These are phyloP conservation scores for Lyophyllum decastes DNA, from an alignment of 768 basidiomycete species.

Conservation along the genomic window DNA sequence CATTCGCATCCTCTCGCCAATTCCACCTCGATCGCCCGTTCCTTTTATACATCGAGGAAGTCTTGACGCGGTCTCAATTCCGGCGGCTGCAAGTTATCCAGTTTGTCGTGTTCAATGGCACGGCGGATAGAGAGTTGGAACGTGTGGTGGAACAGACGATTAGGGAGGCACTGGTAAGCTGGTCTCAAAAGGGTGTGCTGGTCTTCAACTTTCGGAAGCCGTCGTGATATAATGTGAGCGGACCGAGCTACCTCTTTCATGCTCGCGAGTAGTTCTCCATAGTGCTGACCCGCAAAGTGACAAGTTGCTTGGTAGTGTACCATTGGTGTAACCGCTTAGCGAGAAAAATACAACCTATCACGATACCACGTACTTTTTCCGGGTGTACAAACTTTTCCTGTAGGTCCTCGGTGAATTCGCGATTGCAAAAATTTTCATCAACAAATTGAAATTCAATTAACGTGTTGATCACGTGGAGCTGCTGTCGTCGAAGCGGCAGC, in stretches of 20 bases:
- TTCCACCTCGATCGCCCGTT: constrained; percentile 30
- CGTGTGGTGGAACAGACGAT: constrained; percentile 13
- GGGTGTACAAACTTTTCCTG: no score
- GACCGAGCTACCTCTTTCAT: no score
- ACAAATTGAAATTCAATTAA: not conserved
- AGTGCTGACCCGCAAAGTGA: no score
- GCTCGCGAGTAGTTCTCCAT: no score
- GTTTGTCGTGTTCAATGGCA: constrained; percentile 26
- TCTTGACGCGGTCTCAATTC: constrained; percentile 23
- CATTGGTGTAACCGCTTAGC: no score
- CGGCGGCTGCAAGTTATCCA: constrained; percentile 22
- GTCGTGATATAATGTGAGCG: not conserved
- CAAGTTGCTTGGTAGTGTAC: no score
- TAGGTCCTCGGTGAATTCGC: no score
- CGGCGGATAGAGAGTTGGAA: constrained; percentile 20
- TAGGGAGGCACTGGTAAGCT: constrained; percentile 7
- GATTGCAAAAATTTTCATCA: no score
- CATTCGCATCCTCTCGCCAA: constrained; percentile 30
- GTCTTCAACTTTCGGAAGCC: constrained; percentile 7
- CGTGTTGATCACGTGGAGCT: not conserved
- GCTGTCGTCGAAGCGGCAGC: not conserved
- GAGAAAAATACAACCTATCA: no score
- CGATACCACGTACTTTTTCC: no score
- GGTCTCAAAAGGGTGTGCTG: constrained; percentile 7
- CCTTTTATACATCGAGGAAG: constrained; percentile 21